Base-by-base conservation (phyloP, 2,329 filamentous ascomycete genomes). In the Hirsutella rhossiliensis region DNA sequence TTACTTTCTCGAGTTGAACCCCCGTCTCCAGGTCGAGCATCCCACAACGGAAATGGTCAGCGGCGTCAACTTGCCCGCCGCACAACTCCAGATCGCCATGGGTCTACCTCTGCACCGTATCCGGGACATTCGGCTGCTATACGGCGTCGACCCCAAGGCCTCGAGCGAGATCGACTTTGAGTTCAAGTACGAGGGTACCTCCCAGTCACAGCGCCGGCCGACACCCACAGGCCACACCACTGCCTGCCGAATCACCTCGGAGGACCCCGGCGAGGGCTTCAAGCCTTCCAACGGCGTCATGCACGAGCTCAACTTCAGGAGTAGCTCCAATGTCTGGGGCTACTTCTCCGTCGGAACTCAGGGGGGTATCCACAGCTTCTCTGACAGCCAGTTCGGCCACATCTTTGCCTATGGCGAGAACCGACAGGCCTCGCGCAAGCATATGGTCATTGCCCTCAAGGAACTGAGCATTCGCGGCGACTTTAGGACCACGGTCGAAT, bases 381-480 rank as follows among this genome's bases (percentile, higher is more conserved):
- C 92, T 8, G 92, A 98, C 71, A 94, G 86, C 59, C 92, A 98
- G 62, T 98, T 98, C 56, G 92, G 92, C 68, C 92, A 98, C 69
- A 98, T 98, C 55, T 98, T 98, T 65, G 94, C 92, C 43, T 98
- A 97, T 56, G 92, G 92, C 48, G 92, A 98, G 75, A 98, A 94
- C 72, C 82, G 92, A 64, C 84, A 88, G 42, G 89, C 92, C 23
- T 98, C 92, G 23, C 75, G 92, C 53, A 98, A 98, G 67, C 94
- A 98, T 73, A 98, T 98, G 92, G 89, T 98, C 54, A 85, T 98
- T 54, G 92, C 92, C 15, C 71, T 98, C 61, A 98, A 98, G 75
- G 92, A 98, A 69, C 68, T 98, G 68, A 98, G 90, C 71, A 98
- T 98, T 73, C 92, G 92, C 69, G 92, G 92, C 76, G 92, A 98